These are phyloP conservation scores for Olyra latifolia DNA, from an alignment of 176 grass and related monocot genomes.

Conservation along the genomic window DNA sequence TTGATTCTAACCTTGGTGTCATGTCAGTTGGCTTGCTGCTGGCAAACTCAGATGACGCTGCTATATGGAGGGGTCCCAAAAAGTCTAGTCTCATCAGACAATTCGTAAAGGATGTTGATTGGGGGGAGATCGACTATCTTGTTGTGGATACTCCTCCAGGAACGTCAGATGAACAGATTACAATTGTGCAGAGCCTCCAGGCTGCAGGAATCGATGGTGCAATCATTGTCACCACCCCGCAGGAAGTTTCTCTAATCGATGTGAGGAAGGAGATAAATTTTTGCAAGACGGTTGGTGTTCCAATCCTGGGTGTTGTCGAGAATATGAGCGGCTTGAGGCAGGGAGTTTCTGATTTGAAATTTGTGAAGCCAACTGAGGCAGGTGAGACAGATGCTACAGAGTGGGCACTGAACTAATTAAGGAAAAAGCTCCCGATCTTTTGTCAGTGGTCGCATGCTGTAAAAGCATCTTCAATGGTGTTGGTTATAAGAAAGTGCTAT, in stretches of 20 bases:
- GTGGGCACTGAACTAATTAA: conserved; percentile 59
- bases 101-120: conserved; percentile 78
- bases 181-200: conserved; percentile 61
- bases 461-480: too few species aligned
- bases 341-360: conserved; percentile 56
- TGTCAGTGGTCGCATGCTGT: conserved; percentile 54
- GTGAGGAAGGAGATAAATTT: conserved; percentile 78
- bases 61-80: conserved; percentile 72
- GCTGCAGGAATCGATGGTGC: conserved; percentile 55
- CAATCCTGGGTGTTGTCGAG: conserved; percentile 62
- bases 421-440: conserved; percentile 58
- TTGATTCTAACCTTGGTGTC: conserved; percentile 72
- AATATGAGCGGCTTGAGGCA: conserved; percentile 82
- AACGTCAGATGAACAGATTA: conserved; percentile 68
- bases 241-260: conserved; percentile 62
- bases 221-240: conserved; percentile 59
- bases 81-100: conserved; percentile 85
- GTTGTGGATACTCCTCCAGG: conserved; percentile 72
- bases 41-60: conserved; percentile 57
- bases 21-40: conserved; percentile 88
- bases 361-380: conserved; percentile 41
- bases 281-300: conserved; percentile 73
- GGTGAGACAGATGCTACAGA: conserved; percentile 59
- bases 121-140: conserved; percentile 83
- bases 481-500: too few species aligned